Conservation (phyloP, 495 filamentous ascomycete species). For the Paragyromitra xinjiangensis region DNA sequence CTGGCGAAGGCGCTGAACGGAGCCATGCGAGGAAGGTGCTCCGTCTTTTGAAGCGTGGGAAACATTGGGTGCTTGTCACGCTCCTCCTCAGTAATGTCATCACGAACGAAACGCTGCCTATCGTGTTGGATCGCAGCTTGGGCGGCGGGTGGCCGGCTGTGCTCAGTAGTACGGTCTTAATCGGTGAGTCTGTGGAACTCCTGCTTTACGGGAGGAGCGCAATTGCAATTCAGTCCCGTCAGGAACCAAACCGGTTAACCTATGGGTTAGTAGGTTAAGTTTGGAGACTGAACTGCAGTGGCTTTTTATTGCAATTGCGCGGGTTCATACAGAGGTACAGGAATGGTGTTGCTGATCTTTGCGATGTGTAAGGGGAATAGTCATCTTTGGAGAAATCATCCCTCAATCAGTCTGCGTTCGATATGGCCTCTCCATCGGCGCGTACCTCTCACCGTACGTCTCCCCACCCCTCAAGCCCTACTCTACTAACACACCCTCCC, state of each 20-base stretch:
- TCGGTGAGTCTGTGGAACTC: slow-evolving; percentile 68
- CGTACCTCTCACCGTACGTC: slow-evolving; percentile 79
- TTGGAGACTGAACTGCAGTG: neutral
- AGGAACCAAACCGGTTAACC: neutral
- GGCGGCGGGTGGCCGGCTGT: slow-evolving; percentile 96
- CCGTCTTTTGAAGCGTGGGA: slow-evolving; percentile 81
- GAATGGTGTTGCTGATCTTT: slow-evolving; percentile 39
- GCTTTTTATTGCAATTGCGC: slow-evolving; percentile 16
- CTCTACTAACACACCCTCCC: neutral
- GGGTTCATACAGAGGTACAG: neutral
- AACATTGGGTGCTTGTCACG: slow-evolving; percentile 99
- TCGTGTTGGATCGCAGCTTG: slow-evolving; percentile 90
- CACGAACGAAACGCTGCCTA: slow-evolving; percentile 95
- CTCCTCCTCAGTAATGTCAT: slow-evolving; percentile 95
- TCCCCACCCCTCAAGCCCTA: neutral
- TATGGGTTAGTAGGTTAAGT: slow-evolving; percentile 3
- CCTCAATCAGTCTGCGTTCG: slow-evolving; percentile 96
- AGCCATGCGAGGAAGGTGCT: slow-evolving; percentile 84
- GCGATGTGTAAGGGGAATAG: slow-evolving; percentile 62
- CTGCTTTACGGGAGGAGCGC: neutral
- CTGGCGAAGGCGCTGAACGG: slow-evolving; percentile 81
- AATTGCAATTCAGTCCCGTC: neutral
- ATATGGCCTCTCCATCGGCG: slow-evolving; percentile 95
- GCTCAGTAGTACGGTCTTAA: slow-evolving; percentile 87
- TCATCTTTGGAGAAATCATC: slow-evolving; percentile 96